Conservation (phyloP, 164 flowering plant genomes). For the grape (Vitis vinifera) region ASM3070453v1 NC_081819.1:21962001-21962500, state of each 20-base stretch:
- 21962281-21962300: slow-evolving; percentile 81
- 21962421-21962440: too few species aligned
- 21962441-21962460: not conserved
- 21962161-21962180: slow-evolving; percentile 87
- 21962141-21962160: slow-evolving; percentile 75
- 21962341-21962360: slow-evolving; percentile 89
- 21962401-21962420: slow-evolving; percentile 16
- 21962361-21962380: slow-evolving; percentile 91
- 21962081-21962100: slow-evolving; percentile 62
- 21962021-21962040: not conserved
- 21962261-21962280: slow-evolving; percentile 10
- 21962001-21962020: not conserved
- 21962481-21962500: too few species aligned
- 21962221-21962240: slow-evolving; percentile 1
- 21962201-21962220: not conserved
- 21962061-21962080: slow-evolving; percentile 99
- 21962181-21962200: slow-evolving; percentile 90
- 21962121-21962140: slow-evolving; percentile 69
- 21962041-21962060: slow-evolving; percentile 87
- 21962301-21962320: slow-evolving; percentile 86
- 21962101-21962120: slow-evolving; percentile 63
- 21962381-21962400: slow-evolving; percentile 80
- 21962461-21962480: not conserved
- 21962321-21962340: slow-evolving; percentile 60
- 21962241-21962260: not conserved